A percentile compares a stretch with the other conserved stretches of the same genome.
These are phyloP conservation scores for Malassezia japonica DNA, from an alignment of 1,284 basidiomycete species.

Conservation along the genomic window DNA sequence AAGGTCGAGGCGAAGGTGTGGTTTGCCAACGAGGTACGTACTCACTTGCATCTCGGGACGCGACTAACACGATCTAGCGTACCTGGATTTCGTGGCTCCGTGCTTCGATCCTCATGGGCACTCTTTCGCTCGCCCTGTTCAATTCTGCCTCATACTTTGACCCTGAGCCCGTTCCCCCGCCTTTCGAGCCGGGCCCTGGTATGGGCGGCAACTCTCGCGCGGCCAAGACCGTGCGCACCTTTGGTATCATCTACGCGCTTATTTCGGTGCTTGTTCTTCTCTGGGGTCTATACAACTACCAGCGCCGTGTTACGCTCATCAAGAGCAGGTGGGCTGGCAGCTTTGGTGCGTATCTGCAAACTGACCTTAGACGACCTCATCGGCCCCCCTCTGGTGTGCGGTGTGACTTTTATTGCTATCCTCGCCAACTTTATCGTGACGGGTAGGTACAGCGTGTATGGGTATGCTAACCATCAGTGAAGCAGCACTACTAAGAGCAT, in stretches of 20 bases:
- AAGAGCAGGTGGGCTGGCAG: constrained; percentile 78
- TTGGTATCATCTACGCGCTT: constrained; percentile 73
- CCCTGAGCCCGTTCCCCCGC: constrained; percentile 11
- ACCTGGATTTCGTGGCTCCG: constrained; percentile 85
- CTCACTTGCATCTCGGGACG: constrained; percentile 2
- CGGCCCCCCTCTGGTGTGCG: constrained; percentile 45
- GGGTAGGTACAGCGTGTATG: neutral
- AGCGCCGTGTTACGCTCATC: constrained; percentile 81
- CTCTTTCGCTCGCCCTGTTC: constrained; percentile 76
- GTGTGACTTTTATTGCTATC: constrained; percentile 40
- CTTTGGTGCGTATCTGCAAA: constrained; percentile 58
- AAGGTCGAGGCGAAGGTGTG: constrained; percentile 48
- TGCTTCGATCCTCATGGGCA: constrained; percentile 71
- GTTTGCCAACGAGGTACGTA: constrained; percentile 50
- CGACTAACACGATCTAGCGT: constrained; percentile 19
- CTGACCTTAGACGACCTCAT: constrained; percentile 33
- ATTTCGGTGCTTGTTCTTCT: constrained; percentile 54
- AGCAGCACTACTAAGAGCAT: constrained; percentile 13
- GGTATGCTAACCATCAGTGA: constrained; percentile 1
- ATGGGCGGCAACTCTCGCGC: neutral
- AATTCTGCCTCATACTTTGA: constrained; percentile 59
- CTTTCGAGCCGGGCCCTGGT: neutral
- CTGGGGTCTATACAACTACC: constrained; percentile 80
- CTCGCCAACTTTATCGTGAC: constrained; percentile 45
- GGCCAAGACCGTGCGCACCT: constrained; percentile 47